Evolutionary conservation across 2,329 filamentous ascomycete genomes (phyloP).

Genomic region (Aspergillus sp.): DNA sequence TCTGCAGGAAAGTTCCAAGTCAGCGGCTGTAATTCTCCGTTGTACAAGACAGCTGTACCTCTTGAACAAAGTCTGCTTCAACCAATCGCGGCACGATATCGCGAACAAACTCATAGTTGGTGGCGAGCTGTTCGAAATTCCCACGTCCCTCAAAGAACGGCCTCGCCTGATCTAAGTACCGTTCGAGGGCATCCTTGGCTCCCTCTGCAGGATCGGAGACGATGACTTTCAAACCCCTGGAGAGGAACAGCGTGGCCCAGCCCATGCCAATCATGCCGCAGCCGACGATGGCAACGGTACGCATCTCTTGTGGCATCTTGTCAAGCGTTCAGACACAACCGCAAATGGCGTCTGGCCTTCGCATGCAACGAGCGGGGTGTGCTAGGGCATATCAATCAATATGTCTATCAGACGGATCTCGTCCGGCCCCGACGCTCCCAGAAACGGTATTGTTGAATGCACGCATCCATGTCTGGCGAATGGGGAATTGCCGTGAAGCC

Average conservation of each 20-base stretch:
- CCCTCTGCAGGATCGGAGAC: slow-evolving; percentile 37
- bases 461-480: not conserved
- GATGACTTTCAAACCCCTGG: slow-evolving; percentile 33
- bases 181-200: slow-evolving; percentile 24
- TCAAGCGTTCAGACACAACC: not conserved
- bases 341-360: not conserved
- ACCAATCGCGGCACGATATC: slow-evolving; percentile 2
- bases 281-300: slow-evolving; percentile 24
- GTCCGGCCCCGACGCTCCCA: not conserved
- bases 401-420: not conserved
- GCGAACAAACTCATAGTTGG: slow-evolving; percentile 7
- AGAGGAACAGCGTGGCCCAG: slow-evolving; percentile 38
- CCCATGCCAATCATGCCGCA: slow-evolving; percentile 35
- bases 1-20: slow-evolving; percentile 1
- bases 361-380: not conserved
- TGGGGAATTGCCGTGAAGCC: not conserved
- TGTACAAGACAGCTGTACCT: not conserved
- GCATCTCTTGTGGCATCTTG: not conserved
- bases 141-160: slow-evolving; percentile 4
- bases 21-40: not conserved
- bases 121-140: not conserved
- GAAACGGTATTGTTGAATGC: not conserved
- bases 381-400: not conserved
- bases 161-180: slow-evolving; percentile 17
- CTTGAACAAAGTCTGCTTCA: slow-evolving; percentile 5